These are phyloP conservation scores for Dendrobium chrysotoxum DNA, from an alignment of 106 monocot species.

Conservation along the genomic window DNA sequence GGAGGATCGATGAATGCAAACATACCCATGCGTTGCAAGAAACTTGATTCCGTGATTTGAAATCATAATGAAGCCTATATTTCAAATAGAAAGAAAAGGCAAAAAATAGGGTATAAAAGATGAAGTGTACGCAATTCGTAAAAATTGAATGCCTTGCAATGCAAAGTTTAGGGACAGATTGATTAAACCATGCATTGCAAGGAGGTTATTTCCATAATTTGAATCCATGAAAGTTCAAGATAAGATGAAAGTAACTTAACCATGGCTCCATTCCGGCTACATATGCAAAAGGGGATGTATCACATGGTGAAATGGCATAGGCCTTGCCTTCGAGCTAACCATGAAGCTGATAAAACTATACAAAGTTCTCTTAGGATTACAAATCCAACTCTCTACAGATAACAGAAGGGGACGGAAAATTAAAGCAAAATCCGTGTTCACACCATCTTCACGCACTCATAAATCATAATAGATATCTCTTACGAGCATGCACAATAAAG, in stretches of 20 bases:
- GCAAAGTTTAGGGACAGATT: neutral
- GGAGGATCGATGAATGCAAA: neutral
- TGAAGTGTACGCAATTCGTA: neutral
- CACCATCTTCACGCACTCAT: neutral
- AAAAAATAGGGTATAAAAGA: neutral
- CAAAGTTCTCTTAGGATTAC: neutral
- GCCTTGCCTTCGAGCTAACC: neutral
- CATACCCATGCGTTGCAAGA: neutral
- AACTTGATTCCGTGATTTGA: neutral
- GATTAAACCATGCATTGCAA: neutral
- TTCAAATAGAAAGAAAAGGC: too few species aligned
- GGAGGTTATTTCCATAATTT: neutral
- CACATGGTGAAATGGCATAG: neutral
- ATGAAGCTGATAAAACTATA: neutral
- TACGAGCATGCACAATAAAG: neutral
- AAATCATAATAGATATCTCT: neutral
- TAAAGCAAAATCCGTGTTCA: neutral
- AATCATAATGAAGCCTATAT: neutral
- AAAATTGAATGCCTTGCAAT: neutral
- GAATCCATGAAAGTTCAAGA: neutral
- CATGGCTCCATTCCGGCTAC: neutral
- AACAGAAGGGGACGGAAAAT: neutral
- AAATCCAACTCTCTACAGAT: neutral
- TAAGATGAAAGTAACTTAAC: neutral
- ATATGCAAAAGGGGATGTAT: neutral